Percentiles rank a stretch among this genome's conserved stretches.
These are phyloP conservation scores for Cokeromyces recurvatus DNA, from an alignment of 371 early-diverging fungal genomes.

Conservation along the genomic window DNA sequence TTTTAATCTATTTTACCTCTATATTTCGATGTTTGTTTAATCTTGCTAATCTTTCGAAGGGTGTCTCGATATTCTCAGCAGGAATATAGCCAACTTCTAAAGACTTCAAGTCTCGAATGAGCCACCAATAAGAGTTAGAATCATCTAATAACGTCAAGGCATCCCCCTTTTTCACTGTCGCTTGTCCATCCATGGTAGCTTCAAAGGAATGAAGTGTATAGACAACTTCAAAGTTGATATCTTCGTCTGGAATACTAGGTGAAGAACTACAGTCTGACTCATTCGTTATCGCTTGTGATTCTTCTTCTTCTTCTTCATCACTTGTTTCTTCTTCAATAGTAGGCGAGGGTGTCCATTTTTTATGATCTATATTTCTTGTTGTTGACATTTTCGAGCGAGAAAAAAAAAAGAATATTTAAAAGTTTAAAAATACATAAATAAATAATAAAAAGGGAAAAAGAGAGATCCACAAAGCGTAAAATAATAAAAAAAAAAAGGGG, in stretches of 20 bases:
- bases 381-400: neutral
- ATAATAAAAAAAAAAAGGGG: no score
- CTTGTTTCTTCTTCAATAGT: constrained; percentile 1
- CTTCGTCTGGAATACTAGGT: constrained; percentile 28
- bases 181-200: constrained; percentile 90
- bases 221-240: constrained; percentile 48
- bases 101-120: constrained; percentile 77
- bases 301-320: constrained; percentile 11
- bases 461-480: no score
- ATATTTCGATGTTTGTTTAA: constrained; percentile 84
- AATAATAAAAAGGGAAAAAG: no score
- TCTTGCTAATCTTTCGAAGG: constrained; percentile 83
- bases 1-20: constrained; percentile 20
- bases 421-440: no score
- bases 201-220: constrained; percentile 90
- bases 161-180: constrained; percentile 82
- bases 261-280: constrained; percentile 20
- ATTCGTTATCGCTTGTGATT: no score
- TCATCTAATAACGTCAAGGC: constrained; percentile 84
- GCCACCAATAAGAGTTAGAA: constrained; percentile 93
- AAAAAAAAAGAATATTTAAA: neutral
- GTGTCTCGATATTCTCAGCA: constrained; percentile 90
- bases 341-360: no score
- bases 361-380: no score
- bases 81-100: constrained; percentile 91